Percentiles rank a stretch among this genome's conserved stretches.
phyloP scores from a whole-genome alignment of 2,329 filamentous ascomycete species.

The Penicillium sp. region DNA sequence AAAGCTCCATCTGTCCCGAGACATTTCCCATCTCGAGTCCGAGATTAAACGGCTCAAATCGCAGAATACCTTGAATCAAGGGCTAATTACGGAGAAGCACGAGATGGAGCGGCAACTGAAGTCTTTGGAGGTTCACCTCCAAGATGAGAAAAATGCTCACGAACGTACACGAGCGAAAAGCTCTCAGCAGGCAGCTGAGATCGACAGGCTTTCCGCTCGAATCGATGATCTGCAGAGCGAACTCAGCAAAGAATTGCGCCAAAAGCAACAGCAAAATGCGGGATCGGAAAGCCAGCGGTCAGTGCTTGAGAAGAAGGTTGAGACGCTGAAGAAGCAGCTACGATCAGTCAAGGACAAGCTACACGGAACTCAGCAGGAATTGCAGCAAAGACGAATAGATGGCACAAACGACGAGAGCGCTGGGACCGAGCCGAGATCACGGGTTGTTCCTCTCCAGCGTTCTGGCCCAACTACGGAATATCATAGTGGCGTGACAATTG shows the following conservation, averaged over 20 bases:
- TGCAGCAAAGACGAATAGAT: constrained; percentile 43
- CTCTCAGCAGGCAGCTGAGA: constrained; percentile 40
- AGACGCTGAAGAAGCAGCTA: constrained; percentile 67
- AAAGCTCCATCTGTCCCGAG: constrained; percentile 60
- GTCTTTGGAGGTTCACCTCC: constrained; percentile 74
- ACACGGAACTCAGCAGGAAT: constrained; percentile 59
- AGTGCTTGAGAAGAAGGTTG: constrained; percentile 68
- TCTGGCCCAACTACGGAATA: constrained; percentile 29
- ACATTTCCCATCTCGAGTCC: constrained; percentile 57
- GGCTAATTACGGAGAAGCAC: constrained; percentile 73
- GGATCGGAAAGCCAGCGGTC: constrained; percentile 63
- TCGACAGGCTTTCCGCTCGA: constrained; percentile 40
- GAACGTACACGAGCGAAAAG: constrained; percentile 53
- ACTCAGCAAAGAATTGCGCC: constrained; percentile 51
- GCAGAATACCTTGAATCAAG: constrained; percentile 62
- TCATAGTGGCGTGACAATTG: constrained; percentile 48
- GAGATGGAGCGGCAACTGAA: constrained; percentile 74
- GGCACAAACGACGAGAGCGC: constrained; percentile 28
- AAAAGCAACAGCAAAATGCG: constrained; percentile 54
- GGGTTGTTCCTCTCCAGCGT: constrained; percentile 38
- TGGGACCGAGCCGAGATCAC: constrained; percentile 37
- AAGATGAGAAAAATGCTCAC: constrained; percentile 72
- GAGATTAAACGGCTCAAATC: constrained; percentile 62
- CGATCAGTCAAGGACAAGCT: constrained; percentile 69
- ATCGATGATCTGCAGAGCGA: constrained; percentile 51